Percentiles rank a stretch among this genome's conserved stretches.
Conservation (phyloP, 148 eudicot genomes). For the Rhododendron henanense region DNA sequence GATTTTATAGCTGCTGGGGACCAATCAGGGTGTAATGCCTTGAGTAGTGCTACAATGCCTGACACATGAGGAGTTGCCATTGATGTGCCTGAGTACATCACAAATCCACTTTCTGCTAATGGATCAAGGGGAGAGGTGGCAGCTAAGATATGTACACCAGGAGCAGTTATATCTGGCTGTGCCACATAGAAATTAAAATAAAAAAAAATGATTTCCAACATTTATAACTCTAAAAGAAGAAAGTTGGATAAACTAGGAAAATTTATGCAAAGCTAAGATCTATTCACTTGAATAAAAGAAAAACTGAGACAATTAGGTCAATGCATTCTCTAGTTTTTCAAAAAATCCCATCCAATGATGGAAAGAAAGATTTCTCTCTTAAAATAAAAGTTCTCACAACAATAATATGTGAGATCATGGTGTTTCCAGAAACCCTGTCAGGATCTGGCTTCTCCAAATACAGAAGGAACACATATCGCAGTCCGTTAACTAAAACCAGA, state of each 20-base stretch:
- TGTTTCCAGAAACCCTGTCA: not conserved
- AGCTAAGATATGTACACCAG: constrained; percentile 24
- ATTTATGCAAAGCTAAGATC: not conserved
- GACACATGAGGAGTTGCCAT: constrained; percentile 28
- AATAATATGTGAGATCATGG: not conserved
- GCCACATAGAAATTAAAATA: not conserved
- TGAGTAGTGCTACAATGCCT: constrained; percentile 27
- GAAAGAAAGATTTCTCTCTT: not conserved
- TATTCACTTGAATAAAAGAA: not conserved
- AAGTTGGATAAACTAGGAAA: too few species aligned
- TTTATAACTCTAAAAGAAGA: not conserved
- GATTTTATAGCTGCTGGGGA: constrained; percentile 28
- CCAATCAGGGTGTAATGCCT: constrained; percentile 23
- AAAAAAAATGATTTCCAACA: not conserved
- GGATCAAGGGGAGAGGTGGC: constrained; percentile 1
- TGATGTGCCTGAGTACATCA: constrained; percentile 26
- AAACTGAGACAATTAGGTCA: not conserved
- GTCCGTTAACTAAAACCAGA: not conserved
- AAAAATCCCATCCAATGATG: not conserved
- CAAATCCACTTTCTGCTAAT: not conserved
- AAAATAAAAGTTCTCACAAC: not conserved
- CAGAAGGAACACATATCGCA: not conserved
- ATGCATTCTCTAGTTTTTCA: not conserved
- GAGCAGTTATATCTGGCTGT: constrained; percentile 31
- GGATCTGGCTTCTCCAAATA: not conserved